These are phyloP conservation scores for Endotrypanum monterogeii DNA, from an alignment of 208 protist species.

Conservation along the genomic window DNA sequence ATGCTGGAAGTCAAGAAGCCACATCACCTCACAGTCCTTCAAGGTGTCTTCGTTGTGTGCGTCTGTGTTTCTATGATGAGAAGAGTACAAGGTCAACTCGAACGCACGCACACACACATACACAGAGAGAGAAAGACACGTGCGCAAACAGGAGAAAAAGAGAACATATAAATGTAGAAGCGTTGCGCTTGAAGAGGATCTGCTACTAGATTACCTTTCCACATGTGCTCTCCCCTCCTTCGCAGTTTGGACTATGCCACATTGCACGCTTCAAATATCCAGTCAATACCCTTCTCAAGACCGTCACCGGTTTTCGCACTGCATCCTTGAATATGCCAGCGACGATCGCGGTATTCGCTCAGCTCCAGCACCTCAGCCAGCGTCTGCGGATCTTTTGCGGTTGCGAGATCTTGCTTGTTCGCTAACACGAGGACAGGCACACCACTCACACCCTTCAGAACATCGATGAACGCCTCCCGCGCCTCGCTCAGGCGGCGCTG, in stretches of 20 bases:
- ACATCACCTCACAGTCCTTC: too few relatives aligned
- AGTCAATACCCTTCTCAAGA: conserved; percentile 92
- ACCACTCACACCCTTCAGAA: conserved; percentile 95
- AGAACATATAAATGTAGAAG: not conserved
- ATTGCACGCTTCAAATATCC: conserved; percentile 86
- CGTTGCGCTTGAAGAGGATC: not conserved
- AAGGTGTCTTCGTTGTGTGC: not conserved
- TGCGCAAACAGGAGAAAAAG: too few relatives aligned
- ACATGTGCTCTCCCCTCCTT: not conserved
- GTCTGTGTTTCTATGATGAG: not conserved
- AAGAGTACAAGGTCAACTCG: not conserved
- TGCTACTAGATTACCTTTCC: too few relatives aligned
- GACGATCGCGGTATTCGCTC: conserved; percentile 89
- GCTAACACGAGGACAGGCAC: conserved; percentile 99
- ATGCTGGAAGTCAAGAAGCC: too few relatives aligned
- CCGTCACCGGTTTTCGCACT: conserved; percentile 94
- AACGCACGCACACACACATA: not conserved
- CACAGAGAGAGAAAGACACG: not conserved
- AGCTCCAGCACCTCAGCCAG: conserved; percentile 85
- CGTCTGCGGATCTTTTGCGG: conserved; percentile 75
- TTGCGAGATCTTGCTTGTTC: conserved; percentile 99
- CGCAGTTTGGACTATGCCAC: not conserved
- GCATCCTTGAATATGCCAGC: conserved; percentile 97
- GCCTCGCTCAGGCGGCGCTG: conserved; percentile 90
- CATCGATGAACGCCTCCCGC: conserved; percentile 90